Conservation (phyloP, 75 land plant genomes). For the Larix kaempferi region DNA sequence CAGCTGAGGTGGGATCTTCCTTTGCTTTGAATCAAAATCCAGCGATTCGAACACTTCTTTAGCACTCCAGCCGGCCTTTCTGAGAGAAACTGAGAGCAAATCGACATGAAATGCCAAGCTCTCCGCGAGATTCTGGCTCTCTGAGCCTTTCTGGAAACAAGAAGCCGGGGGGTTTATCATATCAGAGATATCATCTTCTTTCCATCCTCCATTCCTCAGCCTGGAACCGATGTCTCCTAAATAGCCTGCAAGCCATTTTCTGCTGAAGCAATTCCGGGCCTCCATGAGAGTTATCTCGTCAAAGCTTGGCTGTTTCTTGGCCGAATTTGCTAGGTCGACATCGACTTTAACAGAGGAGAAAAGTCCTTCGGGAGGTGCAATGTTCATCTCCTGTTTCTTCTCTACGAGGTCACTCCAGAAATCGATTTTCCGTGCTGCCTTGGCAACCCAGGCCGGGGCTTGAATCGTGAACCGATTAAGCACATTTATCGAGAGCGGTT, state of each 20-base stretch:
- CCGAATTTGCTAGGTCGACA: not conserved
- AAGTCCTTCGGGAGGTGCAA: slow-evolving; percentile 5
- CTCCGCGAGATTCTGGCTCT: slow-evolving; percentile 9
- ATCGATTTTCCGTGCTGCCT: slow-evolving; percentile 51
- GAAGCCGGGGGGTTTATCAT: slow-evolving; percentile 24
- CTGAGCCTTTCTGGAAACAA: not conserved
- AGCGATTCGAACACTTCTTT: slow-evolving; percentile 61
- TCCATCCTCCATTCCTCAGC: slow-evolving; percentile 70
- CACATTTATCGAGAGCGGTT: slow-evolving; percentile 22
- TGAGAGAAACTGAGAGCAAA: slow-evolving; percentile 28
- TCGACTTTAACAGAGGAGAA: slow-evolving; percentile 1
- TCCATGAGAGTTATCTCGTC: not conserved
- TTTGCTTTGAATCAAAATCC: slow-evolving; percentile 14
- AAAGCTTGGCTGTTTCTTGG: slow-evolving; percentile 14
- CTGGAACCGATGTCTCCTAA: slow-evolving; percentile 39
- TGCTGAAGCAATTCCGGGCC: slow-evolving; percentile 17
- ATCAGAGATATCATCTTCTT: slow-evolving; percentile 40
- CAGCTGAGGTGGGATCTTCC: slow-evolving; percentile 7
- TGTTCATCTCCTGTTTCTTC: slow-evolving; percentile 1
- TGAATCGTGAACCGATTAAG: slow-evolving; percentile 22
- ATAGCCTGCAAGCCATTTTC: slow-evolving; percentile 31
- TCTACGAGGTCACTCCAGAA: slow-evolving; percentile 77
- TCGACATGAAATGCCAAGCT: slow-evolving; percentile 18
- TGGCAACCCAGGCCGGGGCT: slow-evolving; percentile 75
- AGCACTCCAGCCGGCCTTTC: slow-evolving; percentile 70